Base-by-base conservation (phyloP, 2,329 filamentous ascomycete genomes). In the Alternaria tenuissima region DNA sequence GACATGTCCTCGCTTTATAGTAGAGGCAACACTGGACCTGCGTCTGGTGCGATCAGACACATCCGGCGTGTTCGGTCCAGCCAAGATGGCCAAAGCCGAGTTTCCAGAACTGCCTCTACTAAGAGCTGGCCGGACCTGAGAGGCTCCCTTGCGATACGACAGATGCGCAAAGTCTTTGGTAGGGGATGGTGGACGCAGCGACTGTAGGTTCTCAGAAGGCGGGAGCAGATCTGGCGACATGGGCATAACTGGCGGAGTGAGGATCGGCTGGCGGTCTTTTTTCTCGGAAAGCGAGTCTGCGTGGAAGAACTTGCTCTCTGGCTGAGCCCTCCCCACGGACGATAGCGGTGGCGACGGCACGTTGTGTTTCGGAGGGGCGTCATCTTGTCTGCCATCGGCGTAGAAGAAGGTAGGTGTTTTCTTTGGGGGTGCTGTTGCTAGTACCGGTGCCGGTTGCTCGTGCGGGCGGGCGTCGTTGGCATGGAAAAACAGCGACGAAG, bases 401-500 rank as follows among this genome's bases (percentile, higher is more conserved):
- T 85, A 84, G 64, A 85, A 81, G 72, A 86, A 86, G 1, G 78
- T 76, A 5, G 81, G 75, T 38, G 78, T 75, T 67, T 84, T 86
- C 76, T 79, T 81, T 24, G 67, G 69, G 12, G 66, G 55, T 7
- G 47, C 52, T 64, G 66, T 64, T 72, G 73, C 63, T n/a, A 59
- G 64, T 36, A 47, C 22, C 63, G 68, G 64, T 71, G 73, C 62
- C 62, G 16, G 56, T 62, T 41, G 76, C 59, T 77, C 77, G 59
- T 76, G 76, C 42, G 69, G 63, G 70, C 76, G 59, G 39, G 86
- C 91, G 68, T 97, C 92, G 76, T 89, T 92, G 28, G 94, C 95
- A 76, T 96, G 94, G 77, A 99, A 97, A 84, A 98, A 98, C 81
- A 93, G 94, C 54, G 89, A 80, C 20, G 79, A 79, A 38, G 73